These are phyloP conservation scores for Trametes meyenii DNA, from an alignment of 768 basidiomycete species.

Conservation along the genomic window DNA sequence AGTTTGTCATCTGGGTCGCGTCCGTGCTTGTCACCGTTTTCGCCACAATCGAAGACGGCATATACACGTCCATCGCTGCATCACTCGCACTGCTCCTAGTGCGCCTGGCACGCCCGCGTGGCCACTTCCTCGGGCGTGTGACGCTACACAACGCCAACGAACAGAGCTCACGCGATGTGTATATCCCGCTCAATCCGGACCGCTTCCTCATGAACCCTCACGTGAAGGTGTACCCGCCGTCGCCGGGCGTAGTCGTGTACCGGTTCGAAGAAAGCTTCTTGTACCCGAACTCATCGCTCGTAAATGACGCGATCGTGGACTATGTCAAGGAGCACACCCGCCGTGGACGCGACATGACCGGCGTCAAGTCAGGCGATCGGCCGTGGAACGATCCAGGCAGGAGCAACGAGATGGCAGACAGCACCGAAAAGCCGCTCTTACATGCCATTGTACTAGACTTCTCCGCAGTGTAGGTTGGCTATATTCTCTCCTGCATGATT, in stretches of 20 bases:
- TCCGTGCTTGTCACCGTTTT: constrained; percentile 89
- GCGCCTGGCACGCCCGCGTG: constrained; percentile 84
- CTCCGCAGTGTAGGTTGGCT: constrained; percentile 63
- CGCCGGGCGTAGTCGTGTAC: constrained; percentile 87
- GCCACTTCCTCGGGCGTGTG: constrained; percentile 88
- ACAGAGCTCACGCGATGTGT: constrained; percentile 67
- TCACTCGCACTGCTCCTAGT: constrained; percentile 84
- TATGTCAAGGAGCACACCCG: constrained; percentile 77
- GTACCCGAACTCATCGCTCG: constrained; percentile 73
- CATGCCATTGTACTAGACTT: constrained; percentile 92
- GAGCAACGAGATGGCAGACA: constrained; percentile 45
- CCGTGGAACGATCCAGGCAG: constrained; percentile 95
- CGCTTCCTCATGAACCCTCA: constrained; percentile 67
- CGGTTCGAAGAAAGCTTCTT: constrained; percentile 89
- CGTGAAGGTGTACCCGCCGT: constrained; percentile 73
- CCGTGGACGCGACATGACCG: constrained; percentile 70
- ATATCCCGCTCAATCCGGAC: constrained; percentile 68
- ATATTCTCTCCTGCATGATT: constrained; percentile 1
- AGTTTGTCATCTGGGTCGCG: constrained; percentile 85
- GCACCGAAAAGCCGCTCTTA: constrained; percentile 59
- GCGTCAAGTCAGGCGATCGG: constrained; percentile 68
- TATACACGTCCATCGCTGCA: constrained; percentile 78
- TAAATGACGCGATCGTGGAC: constrained; percentile 75
- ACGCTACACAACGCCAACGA: constrained; percentile 35
- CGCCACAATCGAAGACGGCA: constrained; percentile 87